Percentiles rank a stretch among this genome's conserved stretches.
These are phyloP conservation scores for Lactarius psammicola DNA, from an alignment of 768 basidiomycete species.

Conservation along the genomic window DNA sequence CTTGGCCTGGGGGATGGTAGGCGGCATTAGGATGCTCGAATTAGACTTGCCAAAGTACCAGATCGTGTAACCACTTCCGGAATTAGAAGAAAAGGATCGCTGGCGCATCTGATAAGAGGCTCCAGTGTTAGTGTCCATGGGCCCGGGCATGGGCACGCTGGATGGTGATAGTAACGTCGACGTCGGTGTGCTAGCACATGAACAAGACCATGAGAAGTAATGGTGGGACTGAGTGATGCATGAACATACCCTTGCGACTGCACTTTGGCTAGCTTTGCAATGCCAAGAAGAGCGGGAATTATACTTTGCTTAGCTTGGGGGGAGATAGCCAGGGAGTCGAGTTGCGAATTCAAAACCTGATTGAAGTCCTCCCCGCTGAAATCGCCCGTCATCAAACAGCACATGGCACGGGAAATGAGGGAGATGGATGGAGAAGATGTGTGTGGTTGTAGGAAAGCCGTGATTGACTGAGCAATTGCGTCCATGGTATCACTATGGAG, in stretches of 20 bases:
- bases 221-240: too few relatives aligned
- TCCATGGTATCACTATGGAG: neutral
- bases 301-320: conserved; percentile 12
- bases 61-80: conserved; percentile 4
- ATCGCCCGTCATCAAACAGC: neutral
- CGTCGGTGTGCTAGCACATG: neutral
- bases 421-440: neutral
- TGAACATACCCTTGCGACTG: conserved; percentile 1
- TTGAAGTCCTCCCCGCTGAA: neutral
- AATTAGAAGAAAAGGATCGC: neutral
- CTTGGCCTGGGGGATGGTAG: neutral
- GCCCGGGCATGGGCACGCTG: too few relatives aligned
- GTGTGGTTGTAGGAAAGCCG: conserved; percentile 4
- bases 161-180: neutral
- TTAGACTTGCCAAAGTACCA: neutral
- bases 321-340: conserved; percentile 10
- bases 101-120: too few relatives aligned
- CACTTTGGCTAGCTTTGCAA: neutral
- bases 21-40: neutral
- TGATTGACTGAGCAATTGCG: neutral
- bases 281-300: neutral
- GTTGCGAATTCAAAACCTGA: conserved; percentile 5
- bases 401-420: neutral
- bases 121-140: too few relatives aligned
- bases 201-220: neutral